phyloP scores from a whole-genome alignment of 805 yeast genomes.

The Ogataea dorogensis region DNA sequence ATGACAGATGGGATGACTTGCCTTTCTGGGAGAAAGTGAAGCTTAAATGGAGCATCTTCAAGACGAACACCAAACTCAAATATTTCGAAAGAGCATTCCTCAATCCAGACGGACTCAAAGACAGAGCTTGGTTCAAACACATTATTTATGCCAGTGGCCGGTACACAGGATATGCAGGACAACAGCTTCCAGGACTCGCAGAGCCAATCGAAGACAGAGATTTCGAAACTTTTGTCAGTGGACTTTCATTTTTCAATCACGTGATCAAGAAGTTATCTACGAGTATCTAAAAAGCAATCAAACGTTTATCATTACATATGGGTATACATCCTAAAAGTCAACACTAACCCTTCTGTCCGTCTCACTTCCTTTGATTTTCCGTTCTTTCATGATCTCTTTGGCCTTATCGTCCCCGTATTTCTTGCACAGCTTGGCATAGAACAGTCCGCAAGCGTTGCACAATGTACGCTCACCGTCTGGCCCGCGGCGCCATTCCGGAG shows the following conservation, averaged over 20 bases:
- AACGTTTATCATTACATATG: conserved; percentile 5
- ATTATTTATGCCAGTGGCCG: conserved; percentile 58
- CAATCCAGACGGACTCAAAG: conserved; percentile 46
- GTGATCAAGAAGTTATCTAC: conserved; percentile 15
- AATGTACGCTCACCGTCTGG: conserved; percentile 74
- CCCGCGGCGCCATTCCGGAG: conserved; percentile 86
- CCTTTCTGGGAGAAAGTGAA: conserved; percentile 29
- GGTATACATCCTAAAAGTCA: conserved; percentile 8
- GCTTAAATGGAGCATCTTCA: conserved; percentile 24
- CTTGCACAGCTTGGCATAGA: conserved; percentile 64
- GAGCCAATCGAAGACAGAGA: conserved; percentile 54
- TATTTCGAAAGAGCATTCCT: conserved; percentile 47
- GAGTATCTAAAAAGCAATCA: conserved; percentile 6
- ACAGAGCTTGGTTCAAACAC: conserved; percentile 58
- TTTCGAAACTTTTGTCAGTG: conserved; percentile 32
- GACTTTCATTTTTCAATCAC: conserved; percentile 18
- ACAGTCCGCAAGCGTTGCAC: conserved; percentile 83
- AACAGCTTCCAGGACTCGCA: conserved; percentile 51
- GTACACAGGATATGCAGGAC: conserved; percentile 61
- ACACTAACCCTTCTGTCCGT: conserved; percentile 32
- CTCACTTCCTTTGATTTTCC: conserved; percentile 27
- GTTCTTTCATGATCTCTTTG: conserved; percentile 39
- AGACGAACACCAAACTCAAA: conserved; percentile 40
- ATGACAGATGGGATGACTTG: conserved; percentile 26
- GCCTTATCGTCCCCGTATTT: conserved; percentile 54